Evolutionary conservation across 2,329 filamentous ascomycete genomes (phyloP).

Genomic region (Achaetomium macrosporum): DNA sequence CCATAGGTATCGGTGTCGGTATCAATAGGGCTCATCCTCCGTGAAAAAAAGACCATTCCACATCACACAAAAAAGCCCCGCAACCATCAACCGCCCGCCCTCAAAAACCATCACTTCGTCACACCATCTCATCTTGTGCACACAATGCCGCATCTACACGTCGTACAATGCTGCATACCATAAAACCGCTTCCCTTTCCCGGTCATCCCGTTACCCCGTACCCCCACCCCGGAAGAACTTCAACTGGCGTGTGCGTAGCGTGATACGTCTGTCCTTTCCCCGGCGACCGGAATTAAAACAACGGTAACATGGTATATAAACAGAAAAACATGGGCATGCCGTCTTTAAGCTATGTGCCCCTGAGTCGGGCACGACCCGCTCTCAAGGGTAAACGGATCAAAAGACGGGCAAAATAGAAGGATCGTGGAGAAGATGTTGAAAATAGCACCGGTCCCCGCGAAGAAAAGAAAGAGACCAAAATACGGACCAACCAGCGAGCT

Average conservation of each 20-base stretch:
- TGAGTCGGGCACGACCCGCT: neutral
- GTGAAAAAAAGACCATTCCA: too few relatives aligned
- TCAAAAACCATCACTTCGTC: too few relatives aligned
- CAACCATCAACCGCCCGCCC: too few relatives aligned
- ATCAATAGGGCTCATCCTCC: neutral
- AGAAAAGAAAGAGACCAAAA: neutral
- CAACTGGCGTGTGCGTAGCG: too few relatives aligned
- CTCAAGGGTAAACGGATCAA: neutral
- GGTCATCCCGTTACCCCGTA: too few relatives aligned
- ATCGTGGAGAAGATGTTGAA: neutral
- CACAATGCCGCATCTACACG: too few relatives aligned
- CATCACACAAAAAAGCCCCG: too few relatives aligned
- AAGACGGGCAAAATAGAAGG: neutral
- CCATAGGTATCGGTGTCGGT: constrained; percentile 1
- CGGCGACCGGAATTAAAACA: constrained; percentile 11
- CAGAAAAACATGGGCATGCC: neutral
- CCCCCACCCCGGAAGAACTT: too few relatives aligned
- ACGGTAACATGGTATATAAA: neutral
- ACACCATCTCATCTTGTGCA: too few relatives aligned
- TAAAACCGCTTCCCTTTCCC: too few relatives aligned
- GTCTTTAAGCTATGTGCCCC: neutral
- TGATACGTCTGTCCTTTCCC: neutral
- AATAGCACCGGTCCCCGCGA: neutral
- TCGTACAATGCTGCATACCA: too few relatives aligned
- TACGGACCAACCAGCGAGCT: neutral